Base-by-base conservation (phyloP, 192 early-diverging fungal genomes). In the Dispira parvispora region DNA sequence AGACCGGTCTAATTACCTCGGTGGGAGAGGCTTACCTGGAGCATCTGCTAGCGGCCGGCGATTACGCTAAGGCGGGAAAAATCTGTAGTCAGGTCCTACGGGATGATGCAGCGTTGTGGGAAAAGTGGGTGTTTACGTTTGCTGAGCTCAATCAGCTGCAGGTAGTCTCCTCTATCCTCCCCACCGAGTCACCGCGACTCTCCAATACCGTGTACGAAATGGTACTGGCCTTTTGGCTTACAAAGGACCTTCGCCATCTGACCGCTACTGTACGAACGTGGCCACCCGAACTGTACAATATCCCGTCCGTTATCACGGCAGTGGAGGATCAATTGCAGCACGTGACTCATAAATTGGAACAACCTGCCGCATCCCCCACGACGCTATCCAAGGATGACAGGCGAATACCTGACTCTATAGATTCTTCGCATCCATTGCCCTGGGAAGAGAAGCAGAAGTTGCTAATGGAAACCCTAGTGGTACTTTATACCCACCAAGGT, bases 101-200 rank as follows among this genome's bases (percentile, higher is more conserved):
- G 0, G 63, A 67, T 2, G 78, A 93, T 67, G 65, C 75, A 9
- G 63, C 80, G 12, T 71, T 87, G 1, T 99, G 96, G 96, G 93
- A 97, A 65, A 66, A 81, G 23, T 95, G 92, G 94, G 75, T 98
- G 5, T 89, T 85, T 68, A 79, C 71, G n/a, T 97, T 98, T 75
- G 82, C 85, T 12, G 86, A 92, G 43, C 73, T 80, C 45, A 70
- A 82, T 12, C 77, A 93, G 55, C 72, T 98, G 46, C 70, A 84
- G 73, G 80, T 69, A 18, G 85, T 95, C 57, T 76, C 84, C 0
- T 79, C 78, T 45, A 79, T 74, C 71, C 86, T 99, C 45, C 96
- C 96, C 12, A 80, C 80, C 11, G 68, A 72, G 13, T 70, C 82
- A 8, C 84, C 89, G n/a, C 82, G 79, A 61, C 75, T 99, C 21